These are phyloP conservation scores for Mycocentrospora acerina DNA, from an alignment of 2,329 filamentous ascomycete genomes.

Conservation along the genomic window DNA sequence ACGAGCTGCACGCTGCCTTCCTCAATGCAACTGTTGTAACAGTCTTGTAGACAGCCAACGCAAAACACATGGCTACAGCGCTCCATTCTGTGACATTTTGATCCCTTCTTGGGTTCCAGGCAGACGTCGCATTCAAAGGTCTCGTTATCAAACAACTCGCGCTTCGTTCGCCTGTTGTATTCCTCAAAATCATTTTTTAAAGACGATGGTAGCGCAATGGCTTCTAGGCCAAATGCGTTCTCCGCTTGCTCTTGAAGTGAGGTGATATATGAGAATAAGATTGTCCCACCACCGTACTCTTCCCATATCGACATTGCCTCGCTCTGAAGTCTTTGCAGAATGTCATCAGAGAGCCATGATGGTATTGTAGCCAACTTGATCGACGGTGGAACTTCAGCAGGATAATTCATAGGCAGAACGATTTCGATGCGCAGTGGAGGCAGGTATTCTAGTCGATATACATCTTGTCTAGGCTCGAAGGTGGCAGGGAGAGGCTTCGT, in stretches of 20 bases:
- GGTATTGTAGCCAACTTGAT: slow-evolving; percentile 53
- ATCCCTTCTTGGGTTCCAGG: slow-evolving; percentile 88
- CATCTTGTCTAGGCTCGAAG: slow-evolving; percentile 36
- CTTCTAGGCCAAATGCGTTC: slow-evolving; percentile 54
- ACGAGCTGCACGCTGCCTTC: slow-evolving; percentile 81
- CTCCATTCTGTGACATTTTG: slow-evolving; percentile 75
- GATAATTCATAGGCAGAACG: slow-evolving; percentile 58
- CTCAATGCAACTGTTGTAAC: slow-evolving; percentile 83
- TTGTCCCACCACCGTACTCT: slow-evolving; percentile 58
- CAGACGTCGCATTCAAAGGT: slow-evolving; percentile 90
- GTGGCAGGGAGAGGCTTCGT: slow-evolving; percentile 48
- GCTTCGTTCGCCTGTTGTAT: slow-evolving; percentile 73
- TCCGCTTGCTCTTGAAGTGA: slow-evolving; percentile 61
- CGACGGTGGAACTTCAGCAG: slow-evolving; percentile 52
- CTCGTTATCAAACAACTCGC: slow-evolving; percentile 74
- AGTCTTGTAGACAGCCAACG: slow-evolving; percentile 80
- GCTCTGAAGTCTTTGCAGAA: slow-evolving; percentile 47
- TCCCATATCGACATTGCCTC: slow-evolving; percentile 59
- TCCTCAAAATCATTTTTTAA: slow-evolving; percentile 72
- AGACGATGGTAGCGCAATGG: slow-evolving; percentile 50
- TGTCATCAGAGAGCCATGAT: slow-evolving; percentile 54
- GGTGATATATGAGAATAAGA: slow-evolving; percentile 62
- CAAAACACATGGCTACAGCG: slow-evolving; percentile 93
- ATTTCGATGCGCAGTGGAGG: slow-evolving; percentile 58
- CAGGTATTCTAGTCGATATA: slow-evolving; percentile 55